Conservation (phyloP, 768 basidiomycete genomes). For the Hydnomerulius pinastri region DNA sequence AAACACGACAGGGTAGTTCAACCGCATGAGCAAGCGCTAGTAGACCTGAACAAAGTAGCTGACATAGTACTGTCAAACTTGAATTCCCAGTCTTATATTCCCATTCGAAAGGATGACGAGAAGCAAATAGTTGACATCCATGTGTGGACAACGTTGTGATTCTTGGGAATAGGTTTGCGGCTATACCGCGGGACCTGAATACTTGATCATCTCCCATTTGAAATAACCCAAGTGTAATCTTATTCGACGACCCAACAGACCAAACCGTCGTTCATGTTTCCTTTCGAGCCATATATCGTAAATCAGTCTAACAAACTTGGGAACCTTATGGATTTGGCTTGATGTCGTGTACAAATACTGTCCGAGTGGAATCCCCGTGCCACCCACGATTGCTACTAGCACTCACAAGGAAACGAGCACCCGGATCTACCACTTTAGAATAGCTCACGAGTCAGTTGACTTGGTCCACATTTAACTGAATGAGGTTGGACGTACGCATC, state of each 20-base stretch:
- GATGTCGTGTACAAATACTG: conserved; percentile 90
- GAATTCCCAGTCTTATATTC: conserved; percentile 31
- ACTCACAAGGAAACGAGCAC: conserved; percentile 82
- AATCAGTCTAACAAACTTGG: conserved; percentile 11
- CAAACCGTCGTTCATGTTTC: background rate
- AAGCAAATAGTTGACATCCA: conserved; percentile 24
- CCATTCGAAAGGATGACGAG: conserved; percentile 34
- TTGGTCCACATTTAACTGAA: conserved; percentile 8
- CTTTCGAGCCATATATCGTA: conserved; percentile 21
- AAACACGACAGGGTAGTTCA: conserved; percentile 34
- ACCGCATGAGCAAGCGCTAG: conserved; percentile 23
- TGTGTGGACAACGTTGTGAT: conserved; percentile 21
- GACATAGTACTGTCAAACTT: conserved; percentile 19
- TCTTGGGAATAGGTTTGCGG: conserved; percentile 24
- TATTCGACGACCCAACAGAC: conserved; percentile 8
- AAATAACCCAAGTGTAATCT: conserved; percentile 34
- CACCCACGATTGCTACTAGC: conserved; percentile 94
- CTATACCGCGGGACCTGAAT: conserved; percentile 35
- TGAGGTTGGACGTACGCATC: conserved; percentile 66
- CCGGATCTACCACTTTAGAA: conserved; percentile 78
- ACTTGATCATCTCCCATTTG: conserved; percentile 20
- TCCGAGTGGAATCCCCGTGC: conserved; percentile 88
- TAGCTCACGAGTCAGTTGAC: conserved; percentile 25
- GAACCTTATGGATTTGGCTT: conserved; percentile 43
- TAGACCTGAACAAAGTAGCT: conserved; percentile 8